Base-by-base conservation (phyloP, 2,329 filamentous ascomycete species). In the Diaporthe citrichinensis region DNA sequence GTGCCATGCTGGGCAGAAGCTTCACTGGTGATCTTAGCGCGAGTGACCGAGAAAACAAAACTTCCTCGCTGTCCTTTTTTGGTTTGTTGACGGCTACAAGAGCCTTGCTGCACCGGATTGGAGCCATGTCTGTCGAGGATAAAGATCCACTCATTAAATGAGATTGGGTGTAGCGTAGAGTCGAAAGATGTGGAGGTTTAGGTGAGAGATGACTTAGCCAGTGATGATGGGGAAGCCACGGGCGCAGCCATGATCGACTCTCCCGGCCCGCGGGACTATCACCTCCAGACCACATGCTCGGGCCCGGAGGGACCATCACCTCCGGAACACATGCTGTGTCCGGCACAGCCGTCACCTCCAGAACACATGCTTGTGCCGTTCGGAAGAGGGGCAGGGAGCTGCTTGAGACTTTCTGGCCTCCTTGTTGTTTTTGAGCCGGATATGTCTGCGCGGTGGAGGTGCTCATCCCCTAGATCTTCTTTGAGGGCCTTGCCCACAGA, bases 401-500 rank as follows among this genome's bases (percentile, higher is more conserved):
- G 4, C 23, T n/a, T 12, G 23, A 51, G 49, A 14, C 10, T 2
- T n/a, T n/a, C 23, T 14, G 49, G 23, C 9, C 9, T 51, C 5
- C n/a, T 25, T 51, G 9, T 14, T 25, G 0, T 51, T 25, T 14
- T 51, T 25, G 23, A 1, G 23, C 10, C 0, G 23, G n/a, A 3
- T 2, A 23, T 2, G 44, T 49, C 44, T 49, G 20, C 1, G 1
- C 1, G 23, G 44, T 49, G 9, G 44, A 49, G 20, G 2, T 20
- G 20, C 8, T 49, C 7, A 10, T 49, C 6, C 20, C 20, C 93
- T 96, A 98, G 93, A 99, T 99, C 78, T 99, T 99, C 57, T 87
- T 87, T 90, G 78, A 99, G 88, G 4, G 95, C 97, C 85, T 97
- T 95, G 79, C 92, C 92, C 75, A 98, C 95, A n/a, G 95, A 97